phyloP scores from a whole-genome alignment of 1,139 yeast genomes.

The Debaryomyces subglobosus region DNA sequence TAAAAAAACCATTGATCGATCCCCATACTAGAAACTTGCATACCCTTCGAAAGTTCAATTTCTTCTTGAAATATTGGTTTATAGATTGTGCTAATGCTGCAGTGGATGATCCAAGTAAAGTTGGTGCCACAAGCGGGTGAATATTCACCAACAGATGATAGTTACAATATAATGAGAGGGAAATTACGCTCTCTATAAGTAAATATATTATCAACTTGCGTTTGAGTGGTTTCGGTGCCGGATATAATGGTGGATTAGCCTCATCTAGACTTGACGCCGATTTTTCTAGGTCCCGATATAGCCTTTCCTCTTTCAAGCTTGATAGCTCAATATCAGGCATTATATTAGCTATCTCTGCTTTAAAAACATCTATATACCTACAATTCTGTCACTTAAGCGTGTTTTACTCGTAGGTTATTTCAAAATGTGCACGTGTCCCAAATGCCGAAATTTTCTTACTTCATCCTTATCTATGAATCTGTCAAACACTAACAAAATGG shows the following conservation, averaged over 20 bases:
- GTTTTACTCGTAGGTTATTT: conserved; percentile 1
- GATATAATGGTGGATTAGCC: conserved; percentile 21
- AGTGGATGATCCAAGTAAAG: conserved; percentile 49
- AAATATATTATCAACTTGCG: conserved; percentile 19
- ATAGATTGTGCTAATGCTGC: conserved; percentile 63
- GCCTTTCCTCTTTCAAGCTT: conserved; percentile 3
- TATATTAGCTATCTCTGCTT: neutral
- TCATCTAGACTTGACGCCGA: conserved; percentile 9
- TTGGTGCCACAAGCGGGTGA: conserved; percentile 41
- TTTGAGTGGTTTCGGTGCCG: conserved; percentile 21
- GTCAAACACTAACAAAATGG: neutral
- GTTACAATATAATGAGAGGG: conserved; percentile 30
- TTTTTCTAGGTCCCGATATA: conserved; percentile 13
- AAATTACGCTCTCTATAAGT: conserved; percentile 26
- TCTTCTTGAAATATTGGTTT: conserved; percentile 49
- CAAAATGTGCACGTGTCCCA: neutral
- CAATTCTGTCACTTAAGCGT: neutral
- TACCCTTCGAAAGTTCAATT: conserved; percentile 43
- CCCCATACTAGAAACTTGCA: conserved; percentile 64
- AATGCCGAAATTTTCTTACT: neutral
- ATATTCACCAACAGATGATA: conserved; percentile 25
- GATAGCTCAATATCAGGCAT: conserved; percentile 9
- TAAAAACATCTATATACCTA: neutral
- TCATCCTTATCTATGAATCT: neutral
- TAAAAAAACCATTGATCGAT: conserved; percentile 56